Percentiles rank a stretch among this genome's conserved stretches.
These are phyloP conservation scores for Alternaria solani DNA, from an alignment of 2,329 filamentous ascomycete species.

Conservation along the genomic window DNA sequence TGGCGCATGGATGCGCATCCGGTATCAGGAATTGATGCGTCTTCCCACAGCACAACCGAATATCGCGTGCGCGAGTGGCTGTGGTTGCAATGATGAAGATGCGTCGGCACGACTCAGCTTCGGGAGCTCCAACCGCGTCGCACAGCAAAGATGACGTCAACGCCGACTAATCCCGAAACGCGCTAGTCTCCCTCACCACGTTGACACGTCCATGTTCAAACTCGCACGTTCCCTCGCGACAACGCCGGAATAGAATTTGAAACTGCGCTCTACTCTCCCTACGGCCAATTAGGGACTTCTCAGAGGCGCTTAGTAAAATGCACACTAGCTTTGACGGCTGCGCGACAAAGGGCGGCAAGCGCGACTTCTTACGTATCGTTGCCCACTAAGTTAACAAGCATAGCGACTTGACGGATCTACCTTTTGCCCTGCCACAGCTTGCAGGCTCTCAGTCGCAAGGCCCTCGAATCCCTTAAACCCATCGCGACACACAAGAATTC, in stretches of 20 bases:
- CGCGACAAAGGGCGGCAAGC: constrained; percentile 13
- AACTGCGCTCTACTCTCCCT: too few relatives aligned
- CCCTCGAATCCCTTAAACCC: not conserved
- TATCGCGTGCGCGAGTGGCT: accelerated
- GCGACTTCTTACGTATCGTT: constrained; percentile 8
- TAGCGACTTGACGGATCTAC: constrained; percentile 2
- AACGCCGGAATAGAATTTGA: too few relatives aligned
- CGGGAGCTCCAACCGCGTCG: not conserved
- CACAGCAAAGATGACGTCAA: constrained; percentile 6
- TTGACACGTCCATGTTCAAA: not conserved
- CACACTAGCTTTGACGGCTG: constrained; percentile 1
- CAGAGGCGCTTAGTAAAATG: not conserved
- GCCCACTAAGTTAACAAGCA: constrained; percentile 1
- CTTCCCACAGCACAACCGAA: not conserved
- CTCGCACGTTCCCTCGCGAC: not conserved
- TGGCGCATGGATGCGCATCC: not conserved
- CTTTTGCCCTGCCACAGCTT: constrained; percentile 14
- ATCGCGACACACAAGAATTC: constrained; percentile 4
- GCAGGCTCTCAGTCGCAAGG: constrained; percentile 2
- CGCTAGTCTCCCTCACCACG: not conserved
- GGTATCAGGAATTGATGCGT: accelerated
- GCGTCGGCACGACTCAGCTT: not conserved
- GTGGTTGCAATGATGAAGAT: not conserved
- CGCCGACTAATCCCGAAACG: not conserved
- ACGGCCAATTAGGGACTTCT: not conserved